Evolutionary conservation across 2,329 filamentous ascomycete species (phyloP).

Genomic region (Lecanoromycetidae sp.): DNA sequence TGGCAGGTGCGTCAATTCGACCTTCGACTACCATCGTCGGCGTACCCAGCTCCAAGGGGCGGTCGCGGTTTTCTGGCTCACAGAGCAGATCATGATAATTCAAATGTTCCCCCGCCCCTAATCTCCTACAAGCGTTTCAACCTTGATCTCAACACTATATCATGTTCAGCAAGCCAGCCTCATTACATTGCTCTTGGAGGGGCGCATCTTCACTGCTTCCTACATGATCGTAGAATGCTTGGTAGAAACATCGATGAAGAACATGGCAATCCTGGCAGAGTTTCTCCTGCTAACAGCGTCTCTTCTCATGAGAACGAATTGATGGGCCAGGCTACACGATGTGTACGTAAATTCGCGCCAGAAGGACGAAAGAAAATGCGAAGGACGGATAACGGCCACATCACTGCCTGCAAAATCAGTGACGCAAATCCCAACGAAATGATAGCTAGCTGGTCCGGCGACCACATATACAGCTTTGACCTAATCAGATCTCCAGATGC

Average conservation of each 20-base stretch:
- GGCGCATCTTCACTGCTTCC: conserved; percentile 56
- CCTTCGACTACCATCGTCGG: conserved; percentile 49
- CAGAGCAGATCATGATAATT: conserved; percentile 33
- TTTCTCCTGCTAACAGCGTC: conserved; percentile 31
- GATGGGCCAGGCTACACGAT: conserved; percentile 49
- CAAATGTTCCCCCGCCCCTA: conserved; percentile 48
- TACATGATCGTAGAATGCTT: conserved; percentile 57
- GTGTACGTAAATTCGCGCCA: conserved; percentile 55
- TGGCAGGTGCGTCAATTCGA: conserved; percentile 52
- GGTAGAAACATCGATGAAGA: conserved; percentile 47
- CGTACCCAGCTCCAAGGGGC: conserved; percentile 44
- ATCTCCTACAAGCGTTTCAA: conserved; percentile 54
- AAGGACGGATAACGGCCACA: conserved; percentile 47
- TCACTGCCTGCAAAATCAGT: conserved; percentile 60
- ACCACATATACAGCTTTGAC: conserved; percentile 56
- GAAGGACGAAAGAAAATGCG: conserved; percentile 44
- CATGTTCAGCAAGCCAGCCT: conserved; percentile 53
- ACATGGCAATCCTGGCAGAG: conserved; percentile 34
- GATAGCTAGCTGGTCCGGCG: conserved; percentile 56
- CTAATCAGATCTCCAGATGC: conserved; percentile 47
- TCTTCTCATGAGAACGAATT: conserved; percentile 38
- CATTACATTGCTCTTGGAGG: conserved; percentile 59
- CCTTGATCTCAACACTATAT: conserved; percentile 56
- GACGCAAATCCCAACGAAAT: conserved; percentile 57
- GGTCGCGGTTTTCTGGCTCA: conserved; percentile 34